phyloP scores from a whole-genome alignment of 352 stramenopile species.

The Vaucheria bursata region DNA sequence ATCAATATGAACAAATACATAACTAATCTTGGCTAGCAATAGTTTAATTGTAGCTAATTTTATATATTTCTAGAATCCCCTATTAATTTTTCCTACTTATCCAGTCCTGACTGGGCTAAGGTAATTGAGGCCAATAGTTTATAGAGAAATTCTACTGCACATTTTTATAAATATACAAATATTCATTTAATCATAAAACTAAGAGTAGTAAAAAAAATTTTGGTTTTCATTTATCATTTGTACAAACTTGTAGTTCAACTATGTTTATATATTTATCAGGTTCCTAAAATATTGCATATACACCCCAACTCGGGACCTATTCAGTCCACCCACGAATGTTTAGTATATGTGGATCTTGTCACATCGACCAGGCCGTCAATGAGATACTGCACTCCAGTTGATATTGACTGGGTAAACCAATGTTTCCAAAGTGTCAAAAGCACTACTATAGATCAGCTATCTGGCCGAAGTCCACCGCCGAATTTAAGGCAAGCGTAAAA shows the following conservation, averaged over 20 bases:
- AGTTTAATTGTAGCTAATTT: too few relatives aligned
- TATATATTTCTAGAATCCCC: too few relatives aligned
- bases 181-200: too few relatives aligned
- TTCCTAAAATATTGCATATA: conserved; percentile 39
- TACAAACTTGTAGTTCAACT: not conserved
- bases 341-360: conserved; percentile 47
- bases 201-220: not conserved
- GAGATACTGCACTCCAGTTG: conserved; percentile 39
- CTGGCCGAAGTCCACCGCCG: conserved; percentile 13
- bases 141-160: too few relatives aligned
- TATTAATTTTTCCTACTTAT: too few relatives aligned
- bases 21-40: too few relatives aligned
- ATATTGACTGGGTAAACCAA: conserved; percentile 34
- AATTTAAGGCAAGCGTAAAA: too few relatives aligned
- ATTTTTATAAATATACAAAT: too few relatives aligned
- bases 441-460: conserved; percentile 26
- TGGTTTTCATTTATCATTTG: not conserved
- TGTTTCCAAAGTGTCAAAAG: conserved; percentile 15
- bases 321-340: conserved; percentile 17
- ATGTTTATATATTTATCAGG: too few relatives aligned
- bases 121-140: too few relatives aligned
- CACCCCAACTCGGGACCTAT: conserved; percentile 36
- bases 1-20: too few relatives aligned
- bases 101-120: too few relatives aligned
- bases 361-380: conserved; percentile 45